These are phyloP conservation scores for Phialemoniopsis sp. DNA, from an alignment of 2,329 filamentous ascomycete species.

Conservation along the genomic window DNA sequence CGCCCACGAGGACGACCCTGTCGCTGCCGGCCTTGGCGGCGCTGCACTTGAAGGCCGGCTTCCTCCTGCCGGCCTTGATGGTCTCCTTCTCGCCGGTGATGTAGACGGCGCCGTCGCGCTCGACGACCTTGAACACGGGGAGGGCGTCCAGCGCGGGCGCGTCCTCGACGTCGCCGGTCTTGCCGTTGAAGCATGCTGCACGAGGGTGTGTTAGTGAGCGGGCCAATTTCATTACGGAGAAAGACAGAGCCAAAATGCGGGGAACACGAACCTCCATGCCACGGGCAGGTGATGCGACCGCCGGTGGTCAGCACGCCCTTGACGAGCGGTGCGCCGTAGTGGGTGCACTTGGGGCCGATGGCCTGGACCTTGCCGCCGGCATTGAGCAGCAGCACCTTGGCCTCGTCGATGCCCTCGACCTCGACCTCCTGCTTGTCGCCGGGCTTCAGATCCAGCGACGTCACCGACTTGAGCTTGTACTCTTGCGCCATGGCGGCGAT, in stretches of 20 bases:
- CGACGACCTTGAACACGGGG: conserved; percentile 72
- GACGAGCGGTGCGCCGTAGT: conserved; percentile 87
- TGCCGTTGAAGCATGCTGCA: conserved; percentile 84
- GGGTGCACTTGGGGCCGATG: conserved; percentile 72
- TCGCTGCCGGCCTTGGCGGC: conserved; percentile 45
- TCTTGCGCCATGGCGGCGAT: conserved; percentile 46
- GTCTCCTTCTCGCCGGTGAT: conserved; percentile 73
- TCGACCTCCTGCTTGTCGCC: conserved; percentile 86
- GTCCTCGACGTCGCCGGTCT: conserved; percentile 90
- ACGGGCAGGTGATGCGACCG: conserved; percentile 86
- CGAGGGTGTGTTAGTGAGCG: conserved; percentile 5
- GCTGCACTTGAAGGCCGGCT: conserved; percentile 69
- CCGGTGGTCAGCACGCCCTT: conserved; percentile 80
- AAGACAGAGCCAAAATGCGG: neutral
- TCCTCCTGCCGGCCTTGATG: conserved; percentile 73
- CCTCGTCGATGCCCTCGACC: conserved; percentile 81
- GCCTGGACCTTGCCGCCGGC: conserved; percentile 73
- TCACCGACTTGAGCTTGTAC: conserved; percentile 72
- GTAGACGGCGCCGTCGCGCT: conserved; percentile 81
- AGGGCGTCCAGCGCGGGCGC: conserved; percentile 88
- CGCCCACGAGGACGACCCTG: conserved; percentile 80
- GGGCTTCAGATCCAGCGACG: conserved; percentile 68
- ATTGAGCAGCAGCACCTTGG: conserved; percentile 84
- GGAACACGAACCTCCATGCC: conserved; percentile 73
- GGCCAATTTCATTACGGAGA: neutral